These are phyloP conservation scores for Hypoxylon subgilvum DNA, from an alignment of 495 filamentous ascomycete genomes.

Conservation along the genomic window DNA sequence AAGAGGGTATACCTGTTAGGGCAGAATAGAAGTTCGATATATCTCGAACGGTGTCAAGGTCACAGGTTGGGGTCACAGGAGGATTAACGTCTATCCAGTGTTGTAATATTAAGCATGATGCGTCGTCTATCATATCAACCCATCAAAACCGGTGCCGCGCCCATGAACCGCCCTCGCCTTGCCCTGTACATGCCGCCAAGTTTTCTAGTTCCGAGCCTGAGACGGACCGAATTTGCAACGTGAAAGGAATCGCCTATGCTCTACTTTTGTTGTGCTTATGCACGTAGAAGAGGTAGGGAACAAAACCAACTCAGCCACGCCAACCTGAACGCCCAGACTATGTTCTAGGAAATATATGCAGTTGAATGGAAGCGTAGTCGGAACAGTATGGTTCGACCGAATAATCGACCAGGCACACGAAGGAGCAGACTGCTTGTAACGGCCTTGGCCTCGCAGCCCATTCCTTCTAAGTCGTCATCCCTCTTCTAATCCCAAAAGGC, in stretches of 20 bases:
- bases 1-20: background rate
- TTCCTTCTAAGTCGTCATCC: background rate
- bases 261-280: conserved; percentile 21
- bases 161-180: background rate
- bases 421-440: too few species aligned
- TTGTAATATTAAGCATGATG: conserved; percentile 33
- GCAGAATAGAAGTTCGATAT: background rate
- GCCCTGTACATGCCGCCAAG: background rate
- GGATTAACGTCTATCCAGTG: conserved; percentile 15
- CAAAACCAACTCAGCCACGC: conserved; percentile 18
- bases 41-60: conserved; percentile 6
- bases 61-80: conserved; percentile 12
- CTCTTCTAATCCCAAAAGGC: background rate
- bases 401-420: too few species aligned
- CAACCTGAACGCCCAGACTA: conserved; percentile 21
- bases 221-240: background rate
- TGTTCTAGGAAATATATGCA: conserved; percentile 27
- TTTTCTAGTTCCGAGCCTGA: background rate
- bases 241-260: background rate
- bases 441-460: too few species aligned
- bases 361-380: background rate
- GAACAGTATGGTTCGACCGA: too few species aligned
- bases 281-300: conserved; percentile 23
- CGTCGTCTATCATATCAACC: conserved; percentile 29
- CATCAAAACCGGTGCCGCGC: background rate